Percentiles rank a stretch among this genome's conserved stretches.
These are phyloP conservation scores for Phytophthora capsici DNA, from an alignment of 352 stramenopile species.

Conservation along the genomic window DNA sequence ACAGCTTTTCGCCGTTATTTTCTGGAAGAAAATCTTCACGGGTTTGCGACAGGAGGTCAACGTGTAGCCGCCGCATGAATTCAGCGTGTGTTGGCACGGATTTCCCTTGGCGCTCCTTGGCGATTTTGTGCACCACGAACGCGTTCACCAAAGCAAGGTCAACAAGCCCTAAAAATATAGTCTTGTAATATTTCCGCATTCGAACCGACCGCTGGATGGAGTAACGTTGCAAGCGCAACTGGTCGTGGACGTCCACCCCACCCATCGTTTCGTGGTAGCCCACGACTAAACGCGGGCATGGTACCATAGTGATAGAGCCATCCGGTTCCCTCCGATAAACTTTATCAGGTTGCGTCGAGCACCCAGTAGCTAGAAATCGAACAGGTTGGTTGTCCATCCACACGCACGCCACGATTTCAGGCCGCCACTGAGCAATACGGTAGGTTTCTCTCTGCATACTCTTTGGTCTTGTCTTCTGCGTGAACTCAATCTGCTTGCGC, in stretches of 20 bases:
- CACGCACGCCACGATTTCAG: neutral
- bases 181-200: neutral
- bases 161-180: neutral
- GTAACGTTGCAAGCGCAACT: neutral
- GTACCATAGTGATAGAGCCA: neutral
- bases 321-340: neutral
- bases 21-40: neutral
- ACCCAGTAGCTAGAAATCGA: neutral
- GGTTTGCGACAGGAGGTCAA: neutral
- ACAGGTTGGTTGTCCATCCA: constrained; percentile 1
- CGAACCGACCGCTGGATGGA: neutral
- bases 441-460: neutral
- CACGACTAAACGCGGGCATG: neutral
- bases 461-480: neutral
- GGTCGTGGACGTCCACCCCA: neutral
- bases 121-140: neutral
- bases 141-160: neutral
- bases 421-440: neutral
- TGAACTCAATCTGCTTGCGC: neutral
- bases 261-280: neutral
- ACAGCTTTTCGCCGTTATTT: neutral
- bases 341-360: neutral
- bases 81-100: neutral
- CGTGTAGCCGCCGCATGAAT: neutral
- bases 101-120: neutral